A percentile compares a stretch with the other conserved stretches of the same genome.
These are phyloP conservation scores for Sphagnum fallax DNA, from an alignment of 228 moss, liverwort and hornwort genomes.

Conservation along the genomic window DNA sequence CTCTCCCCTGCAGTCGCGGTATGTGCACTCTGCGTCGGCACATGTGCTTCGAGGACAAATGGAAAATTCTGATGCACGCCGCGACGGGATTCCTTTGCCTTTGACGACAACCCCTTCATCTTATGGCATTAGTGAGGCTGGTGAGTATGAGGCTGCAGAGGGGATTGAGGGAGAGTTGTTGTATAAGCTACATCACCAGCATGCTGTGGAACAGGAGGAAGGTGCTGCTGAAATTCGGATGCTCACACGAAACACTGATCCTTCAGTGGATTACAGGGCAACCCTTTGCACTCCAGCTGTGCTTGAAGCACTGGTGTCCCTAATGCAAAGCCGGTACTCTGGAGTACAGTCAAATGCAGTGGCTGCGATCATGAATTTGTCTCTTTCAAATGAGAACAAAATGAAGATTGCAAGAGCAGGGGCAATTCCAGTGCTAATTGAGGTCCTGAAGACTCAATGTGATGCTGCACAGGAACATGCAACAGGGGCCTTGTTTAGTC, in stretches of 20 bases:
- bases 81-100: conserved; percentile 26
- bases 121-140: conserved; percentile 12
- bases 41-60: conserved; percentile 19
- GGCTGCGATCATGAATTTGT: conserved; percentile 81
- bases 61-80: conserved; percentile 14
- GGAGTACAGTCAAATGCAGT: conserved; percentile 65
- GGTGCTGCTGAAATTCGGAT: conserved; percentile 39
- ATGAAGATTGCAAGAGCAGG: conserved; percentile 71
- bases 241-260: conserved; percentile 40
- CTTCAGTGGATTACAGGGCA: conserved; percentile 30
- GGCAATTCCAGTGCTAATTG: conserved; percentile 60
- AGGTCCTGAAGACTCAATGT: conserved; percentile 48
- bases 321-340: conserved; percentile 35
- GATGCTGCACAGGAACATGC: conserved; percentile 69
- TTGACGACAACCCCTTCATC: conserved; percentile 36
- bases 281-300: conserved; percentile 31
- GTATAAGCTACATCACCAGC: conserved; percentile 26
- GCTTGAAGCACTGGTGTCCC: conserved; percentile 32
- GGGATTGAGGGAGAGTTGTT: conserved; percentile 29
- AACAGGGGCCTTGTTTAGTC: conserved; percentile 75
- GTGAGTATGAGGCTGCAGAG: background rate
- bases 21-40: conserved; percentile 34
- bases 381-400: conserved; percentile 69
- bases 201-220: conserved; percentile 53
- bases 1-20: conserved; percentile 11